A percentile compares a stretch with the other conserved stretches of the same genome.
Conservation (phyloP, 805 yeast genomes). For the Saccharomycopsis babjevae region DNA sequence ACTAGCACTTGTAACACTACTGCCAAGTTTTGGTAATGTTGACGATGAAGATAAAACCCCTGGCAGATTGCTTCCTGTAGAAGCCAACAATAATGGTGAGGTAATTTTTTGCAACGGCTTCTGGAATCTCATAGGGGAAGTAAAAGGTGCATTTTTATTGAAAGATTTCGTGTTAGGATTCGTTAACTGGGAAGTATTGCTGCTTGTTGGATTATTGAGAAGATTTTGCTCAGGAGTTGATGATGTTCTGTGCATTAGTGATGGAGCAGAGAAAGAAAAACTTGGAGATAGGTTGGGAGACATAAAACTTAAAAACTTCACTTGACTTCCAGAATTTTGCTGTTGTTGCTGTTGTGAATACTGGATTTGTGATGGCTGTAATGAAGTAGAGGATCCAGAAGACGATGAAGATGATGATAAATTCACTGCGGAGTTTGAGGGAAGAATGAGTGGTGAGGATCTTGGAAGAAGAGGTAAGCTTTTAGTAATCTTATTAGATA, state of each 20-base stretch:
- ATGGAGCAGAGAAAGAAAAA: not conserved
- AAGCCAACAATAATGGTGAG: constrained; percentile 51
- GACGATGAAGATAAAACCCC: not conserved
- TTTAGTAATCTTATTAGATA: not conserved
- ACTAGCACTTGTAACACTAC: not conserved
- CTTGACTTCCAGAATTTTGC: constrained; percentile 26
- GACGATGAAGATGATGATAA: not conserved
- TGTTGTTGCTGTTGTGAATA: constrained; percentile 39
- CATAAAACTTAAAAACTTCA: not conserved
- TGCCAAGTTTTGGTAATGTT: not conserved
- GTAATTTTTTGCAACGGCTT: constrained; percentile 54
- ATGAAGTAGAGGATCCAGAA: not conserved
- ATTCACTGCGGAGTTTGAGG: not conserved
- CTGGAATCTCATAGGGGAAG: constrained; percentile 64
- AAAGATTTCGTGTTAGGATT: not conserved
- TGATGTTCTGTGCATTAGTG: not conserved
- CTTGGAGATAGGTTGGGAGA: not conserved
- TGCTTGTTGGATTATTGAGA: not conserved
- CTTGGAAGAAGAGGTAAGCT: not conserved
- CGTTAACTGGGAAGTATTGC: not conserved
- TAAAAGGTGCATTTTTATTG: constrained; percentile 32
- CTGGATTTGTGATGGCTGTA: not conserved
- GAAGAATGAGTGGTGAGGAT: not conserved
- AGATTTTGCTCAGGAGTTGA: not conserved
- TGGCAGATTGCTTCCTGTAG: constrained; percentile 24